These are phyloP conservation scores for Straminergon stramineum DNA, from an alignment of 225 moss, liverwort and hornwort genomes.

Conservation along the genomic window DNA sequence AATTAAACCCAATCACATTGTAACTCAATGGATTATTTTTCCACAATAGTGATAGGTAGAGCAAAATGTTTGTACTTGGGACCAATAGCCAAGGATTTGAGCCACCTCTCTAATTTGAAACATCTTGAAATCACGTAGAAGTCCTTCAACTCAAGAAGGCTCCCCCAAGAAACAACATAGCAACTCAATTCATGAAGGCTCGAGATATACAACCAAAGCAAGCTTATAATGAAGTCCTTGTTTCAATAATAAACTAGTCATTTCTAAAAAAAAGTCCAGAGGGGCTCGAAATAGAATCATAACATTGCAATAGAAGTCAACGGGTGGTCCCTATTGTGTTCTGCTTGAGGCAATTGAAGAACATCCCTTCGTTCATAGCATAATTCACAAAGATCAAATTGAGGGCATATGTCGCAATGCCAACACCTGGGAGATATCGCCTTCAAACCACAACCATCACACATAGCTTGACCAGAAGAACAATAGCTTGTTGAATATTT, in stretches of 20 bases:
- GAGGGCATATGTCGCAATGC: no score
- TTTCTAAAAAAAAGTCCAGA: neutral
- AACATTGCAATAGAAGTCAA: neutral
- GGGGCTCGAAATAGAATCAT: neutral
- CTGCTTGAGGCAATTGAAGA: no score
- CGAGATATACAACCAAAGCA: neutral
- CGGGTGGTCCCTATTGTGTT: neutral
- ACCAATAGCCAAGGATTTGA: neutral
- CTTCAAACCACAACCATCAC: no score
- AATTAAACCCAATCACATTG: neutral
- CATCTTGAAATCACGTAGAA: neutral
- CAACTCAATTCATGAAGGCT: neutral
- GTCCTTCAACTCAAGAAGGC: neutral
- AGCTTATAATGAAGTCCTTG: no score
- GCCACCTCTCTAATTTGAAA: neutral
- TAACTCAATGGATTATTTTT: neutral
- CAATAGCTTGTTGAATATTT: no score
- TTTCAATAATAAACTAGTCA: no score
- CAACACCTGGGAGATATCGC: no score
- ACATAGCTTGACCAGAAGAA: no score
- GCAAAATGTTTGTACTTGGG: neutral
- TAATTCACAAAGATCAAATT: no score
- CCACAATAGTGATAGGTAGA: accelerated
- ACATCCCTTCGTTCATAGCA: no score
- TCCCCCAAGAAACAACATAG: neutral